phyloP scores from a whole-genome alignment of 495 filamentous ascomycete species.

The Aspergillus coremiiformis region DNA sequence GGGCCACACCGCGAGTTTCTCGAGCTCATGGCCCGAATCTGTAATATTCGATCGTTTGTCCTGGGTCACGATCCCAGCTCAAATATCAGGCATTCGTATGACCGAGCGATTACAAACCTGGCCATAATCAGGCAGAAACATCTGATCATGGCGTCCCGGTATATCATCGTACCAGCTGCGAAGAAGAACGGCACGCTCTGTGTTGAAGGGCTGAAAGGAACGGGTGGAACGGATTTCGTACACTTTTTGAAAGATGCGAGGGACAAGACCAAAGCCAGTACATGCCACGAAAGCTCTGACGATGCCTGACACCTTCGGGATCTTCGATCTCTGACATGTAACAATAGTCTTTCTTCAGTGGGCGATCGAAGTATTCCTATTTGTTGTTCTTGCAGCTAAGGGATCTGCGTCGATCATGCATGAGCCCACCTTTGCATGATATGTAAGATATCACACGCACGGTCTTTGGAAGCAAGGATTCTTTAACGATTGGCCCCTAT shows the following conservation, averaged over 20 bases:
- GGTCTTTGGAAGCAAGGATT: no score
- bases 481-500: no score
- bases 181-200: not conserved
- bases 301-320: no score
- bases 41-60: conserved; percentile 54
- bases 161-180: conserved; percentile 50
- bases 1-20: conserved; percentile 75
- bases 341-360: no score
- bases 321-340: no score
- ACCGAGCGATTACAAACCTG: conserved; percentile 70
- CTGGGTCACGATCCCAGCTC: conserved; percentile 46
- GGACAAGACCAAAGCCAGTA: no score
- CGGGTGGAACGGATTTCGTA: not conserved
- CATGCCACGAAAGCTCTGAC: no score
- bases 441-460: no score
- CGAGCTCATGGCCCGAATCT: conserved; percentile 53
- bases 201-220: not conserved
- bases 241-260: not conserved
- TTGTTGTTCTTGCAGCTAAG: no score
- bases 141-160: conserved; percentile 77
- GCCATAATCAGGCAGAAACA: conserved; percentile 72
- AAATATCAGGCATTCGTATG: conserved; percentile 60
- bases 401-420: no score
- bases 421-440: no score
- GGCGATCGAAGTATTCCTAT: no score